These are phyloP conservation scores for Hypoxylon subgilvum DNA, from an alignment of 495 filamentous ascomycete genomes.

Conservation along the genomic window DNA sequence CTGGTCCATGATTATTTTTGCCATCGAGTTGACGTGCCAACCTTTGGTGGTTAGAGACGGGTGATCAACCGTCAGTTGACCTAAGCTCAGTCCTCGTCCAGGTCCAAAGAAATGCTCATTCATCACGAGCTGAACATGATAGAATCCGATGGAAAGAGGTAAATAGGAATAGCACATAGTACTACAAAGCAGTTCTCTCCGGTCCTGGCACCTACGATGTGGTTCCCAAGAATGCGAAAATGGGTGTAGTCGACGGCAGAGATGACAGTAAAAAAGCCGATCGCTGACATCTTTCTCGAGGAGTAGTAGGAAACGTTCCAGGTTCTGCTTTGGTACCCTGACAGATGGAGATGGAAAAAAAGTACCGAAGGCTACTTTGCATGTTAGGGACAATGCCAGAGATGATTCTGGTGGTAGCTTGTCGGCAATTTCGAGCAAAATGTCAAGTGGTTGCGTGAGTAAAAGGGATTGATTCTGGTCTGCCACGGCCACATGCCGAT, in stretches of 20 bases:
- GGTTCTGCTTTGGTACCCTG: background rate
- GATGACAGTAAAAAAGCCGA: background rate
- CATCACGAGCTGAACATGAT: background rate
- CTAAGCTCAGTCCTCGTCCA: background rate
- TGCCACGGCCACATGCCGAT: background rate
- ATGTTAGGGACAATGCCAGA: background rate
- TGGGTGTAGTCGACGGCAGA: background rate
- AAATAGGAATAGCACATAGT: background rate
- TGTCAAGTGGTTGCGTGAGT: background rate
- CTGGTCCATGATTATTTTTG: background rate
- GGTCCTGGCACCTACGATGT: background rate
- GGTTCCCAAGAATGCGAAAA: background rate
- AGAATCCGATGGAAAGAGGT: background rate
- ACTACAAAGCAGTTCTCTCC: background rate
- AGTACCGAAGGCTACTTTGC: background rate
- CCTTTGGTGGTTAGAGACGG: background rate
- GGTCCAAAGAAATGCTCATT: background rate
- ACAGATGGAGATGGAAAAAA: background rate
- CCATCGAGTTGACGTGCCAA: background rate
- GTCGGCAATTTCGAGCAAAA: background rate
- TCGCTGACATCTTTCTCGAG: background rate
- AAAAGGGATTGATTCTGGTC: background rate
- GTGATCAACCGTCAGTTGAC: background rate
- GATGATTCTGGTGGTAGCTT: background rate
- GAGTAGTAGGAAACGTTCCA: background rate